These are phyloP conservation scores for Botryosphaeria agaves DNA, from an alignment of 2,329 filamentous ascomycete genomes.

Conservation along the genomic window DNA sequence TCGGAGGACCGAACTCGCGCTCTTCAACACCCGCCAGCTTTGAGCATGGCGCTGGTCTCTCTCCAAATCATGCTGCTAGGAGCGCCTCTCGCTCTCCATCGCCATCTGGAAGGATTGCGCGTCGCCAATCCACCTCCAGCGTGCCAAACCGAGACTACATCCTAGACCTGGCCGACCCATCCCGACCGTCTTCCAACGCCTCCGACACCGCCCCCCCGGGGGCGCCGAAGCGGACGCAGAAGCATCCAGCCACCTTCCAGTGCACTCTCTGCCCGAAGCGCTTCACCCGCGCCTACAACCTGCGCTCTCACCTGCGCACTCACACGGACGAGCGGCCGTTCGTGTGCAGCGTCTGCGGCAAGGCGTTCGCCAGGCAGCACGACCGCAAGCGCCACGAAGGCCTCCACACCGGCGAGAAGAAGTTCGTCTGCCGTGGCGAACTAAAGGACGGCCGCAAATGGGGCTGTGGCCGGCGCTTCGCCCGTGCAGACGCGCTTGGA, in stretches of 20 bases:
- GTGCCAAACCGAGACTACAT: constrained; percentile 53
- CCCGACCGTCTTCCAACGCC: constrained; percentile 51
- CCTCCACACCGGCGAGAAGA: constrained; percentile 93
- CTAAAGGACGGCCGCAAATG: constrained; percentile 69
- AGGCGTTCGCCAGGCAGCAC: constrained; percentile 93
- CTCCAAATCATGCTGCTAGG: constrained; percentile 18
- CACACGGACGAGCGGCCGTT: constrained; percentile 96
- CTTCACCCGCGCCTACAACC: constrained; percentile 91
- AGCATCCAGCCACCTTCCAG: constrained; percentile 94
- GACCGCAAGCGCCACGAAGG: constrained; percentile 96
- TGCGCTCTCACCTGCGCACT: constrained; percentile 85
- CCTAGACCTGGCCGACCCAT: constrained; percentile 77
- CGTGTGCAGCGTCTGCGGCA: constrained; percentile 90
- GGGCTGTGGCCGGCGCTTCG: constrained; percentile 88
- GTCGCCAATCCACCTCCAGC: constrained; percentile 33
- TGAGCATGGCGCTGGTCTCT: constrained; percentile 20
- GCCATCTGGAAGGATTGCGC: constrained; percentile 26
- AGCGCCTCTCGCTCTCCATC: constrained; percentile 26
- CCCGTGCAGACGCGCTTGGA: constrained; percentile 84
- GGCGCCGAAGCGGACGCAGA: constrained; percentile 59
- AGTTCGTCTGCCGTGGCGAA: constrained; percentile 89
- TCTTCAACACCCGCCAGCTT: constrained; percentile 22
- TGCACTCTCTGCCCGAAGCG: constrained; percentile 86
- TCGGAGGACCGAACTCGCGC: constrained; percentile 27
- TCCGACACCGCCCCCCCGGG: constrained; percentile 22